Evolutionary conservation across 257 asterid genomes (phyloP).

Genomic region (Jacaranda mimosifolia): DNA sequence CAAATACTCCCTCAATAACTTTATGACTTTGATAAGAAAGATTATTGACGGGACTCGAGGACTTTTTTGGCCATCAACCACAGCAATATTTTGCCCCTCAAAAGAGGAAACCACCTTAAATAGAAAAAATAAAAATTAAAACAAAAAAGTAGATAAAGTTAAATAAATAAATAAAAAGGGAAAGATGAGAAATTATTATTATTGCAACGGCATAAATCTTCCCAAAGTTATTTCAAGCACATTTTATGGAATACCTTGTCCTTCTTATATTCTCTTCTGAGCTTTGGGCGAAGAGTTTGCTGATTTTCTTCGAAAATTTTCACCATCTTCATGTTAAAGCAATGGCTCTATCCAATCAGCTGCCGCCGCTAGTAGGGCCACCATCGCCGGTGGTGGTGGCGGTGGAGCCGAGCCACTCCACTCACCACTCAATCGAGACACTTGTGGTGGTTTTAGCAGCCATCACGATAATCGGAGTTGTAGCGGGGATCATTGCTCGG

Average conservation of each 20-base stretch:
- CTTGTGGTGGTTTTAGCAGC: constrained; percentile 84
- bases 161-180: no score
- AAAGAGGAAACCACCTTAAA: not conserved
- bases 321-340: constrained; percentile 2
- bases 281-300: not conserved
- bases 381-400: constrained; percentile 37
- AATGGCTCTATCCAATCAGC: constrained; percentile 43
- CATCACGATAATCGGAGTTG: constrained; percentile 72
- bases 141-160: not conserved
- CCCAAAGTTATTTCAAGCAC: not conserved
- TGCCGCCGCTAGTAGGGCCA: constrained; percentile 73
- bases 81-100: not conserved
- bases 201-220: not conserved
- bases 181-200: constrained; percentile 10
- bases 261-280: not conserved
- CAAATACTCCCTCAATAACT: not conserved
- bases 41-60: constrained; percentile 47
- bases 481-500: constrained; percentile 79
- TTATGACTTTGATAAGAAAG: constrained; percentile 37
- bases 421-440: constrained; percentile 76
- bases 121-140: not conserved
- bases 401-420: constrained; percentile 52
- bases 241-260: no score
- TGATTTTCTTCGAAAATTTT: constrained; percentile 1
- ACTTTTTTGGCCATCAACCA: not conserved